These are phyloP conservation scores for Globisporangium cederbergense DNA, from an alignment of 352 stramenopile species.

Conservation along the genomic window DNA sequence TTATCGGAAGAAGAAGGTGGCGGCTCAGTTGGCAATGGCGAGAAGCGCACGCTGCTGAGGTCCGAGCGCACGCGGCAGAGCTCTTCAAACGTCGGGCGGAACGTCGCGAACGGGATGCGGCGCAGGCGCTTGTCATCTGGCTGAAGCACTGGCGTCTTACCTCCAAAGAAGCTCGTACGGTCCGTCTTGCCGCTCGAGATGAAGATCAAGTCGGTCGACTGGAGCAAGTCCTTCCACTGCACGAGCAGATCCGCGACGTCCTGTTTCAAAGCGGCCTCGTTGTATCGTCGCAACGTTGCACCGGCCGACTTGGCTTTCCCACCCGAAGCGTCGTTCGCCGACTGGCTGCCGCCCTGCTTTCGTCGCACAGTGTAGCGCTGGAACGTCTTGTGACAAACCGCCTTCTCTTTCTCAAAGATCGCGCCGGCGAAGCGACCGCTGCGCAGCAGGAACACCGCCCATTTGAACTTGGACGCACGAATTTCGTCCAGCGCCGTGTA, in stretches of 20 bases:
- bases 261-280: slow-evolving; percentile 88
- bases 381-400: slow-evolving; percentile 90
- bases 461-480: slow-evolving; percentile 57
- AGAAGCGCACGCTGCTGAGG: slow-evolving; percentile 61
- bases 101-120: slow-evolving; percentile 81
- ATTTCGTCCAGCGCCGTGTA: slow-evolving; percentile 50
- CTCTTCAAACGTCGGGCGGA: slow-evolving; percentile 85
- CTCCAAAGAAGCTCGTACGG: slow-evolving; percentile 71
- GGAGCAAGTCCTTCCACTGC: slow-evolving; percentile 73
- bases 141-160: slow-evolving; percentile 63
- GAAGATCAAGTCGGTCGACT: slow-evolving; percentile 63
- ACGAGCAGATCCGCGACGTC: slow-evolving; percentile 81
- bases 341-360: slow-evolving; percentile 93
- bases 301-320: slow-evolving; percentile 91
- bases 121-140: slow-evolving; percentile 61
- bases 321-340: slow-evolving; percentile 72
- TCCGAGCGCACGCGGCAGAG: slow-evolving; percentile 72
- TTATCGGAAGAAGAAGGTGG: slow-evolving; percentile 12
- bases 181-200: slow-evolving; percentile 69
- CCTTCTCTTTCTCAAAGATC: slow-evolving; percentile 87
- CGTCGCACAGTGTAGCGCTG: slow-evolving; percentile 92
- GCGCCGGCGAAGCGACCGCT: slow-evolving; percentile 91
- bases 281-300: slow-evolving; percentile 90
- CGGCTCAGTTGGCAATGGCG: slow-evolving; percentile 34
- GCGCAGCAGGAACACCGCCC: slow-evolving; percentile 88